Conservation (phyloP, 176 grass and related monocot genomes). For the Alopecurus myosuroides region DNA sequence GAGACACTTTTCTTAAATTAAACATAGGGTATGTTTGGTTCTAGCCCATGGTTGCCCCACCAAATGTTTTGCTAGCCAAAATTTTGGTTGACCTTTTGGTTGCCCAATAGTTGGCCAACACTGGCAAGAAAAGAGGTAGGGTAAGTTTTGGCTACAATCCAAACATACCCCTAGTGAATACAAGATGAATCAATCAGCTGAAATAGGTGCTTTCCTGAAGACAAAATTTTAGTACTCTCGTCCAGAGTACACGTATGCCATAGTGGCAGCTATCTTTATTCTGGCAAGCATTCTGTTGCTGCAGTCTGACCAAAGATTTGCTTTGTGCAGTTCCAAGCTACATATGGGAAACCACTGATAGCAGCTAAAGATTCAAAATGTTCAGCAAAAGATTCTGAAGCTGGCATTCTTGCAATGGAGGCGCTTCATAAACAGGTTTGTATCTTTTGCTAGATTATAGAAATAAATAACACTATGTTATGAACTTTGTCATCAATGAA, state of each 20-base stretch:
- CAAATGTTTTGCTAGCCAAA: background rate
- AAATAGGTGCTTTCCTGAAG: background rate
- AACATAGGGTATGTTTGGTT: background rate
- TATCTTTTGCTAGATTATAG: background rate
- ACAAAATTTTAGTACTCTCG: background rate
- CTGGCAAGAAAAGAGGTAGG: background rate
- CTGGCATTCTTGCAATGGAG: slow-evolving; percentile 98
- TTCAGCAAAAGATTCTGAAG: slow-evolving; percentile 99
- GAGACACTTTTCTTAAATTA: background rate
- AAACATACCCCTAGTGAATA: background rate
- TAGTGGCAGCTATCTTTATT: slow-evolving; percentile 15
- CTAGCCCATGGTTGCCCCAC: background rate
- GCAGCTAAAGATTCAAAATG: slow-evolving; percentile 98
- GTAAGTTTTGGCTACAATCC: background rate
- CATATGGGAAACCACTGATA: slow-evolving; percentile 94
- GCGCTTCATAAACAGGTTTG: slow-evolving; percentile 96
- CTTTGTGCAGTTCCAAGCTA: slow-evolving; percentile 72
- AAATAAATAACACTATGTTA: background rate
- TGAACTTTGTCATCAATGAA: background rate
- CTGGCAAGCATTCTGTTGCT: slow-evolving; percentile 1
- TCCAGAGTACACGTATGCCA: background rate
- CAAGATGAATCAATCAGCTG: background rate
- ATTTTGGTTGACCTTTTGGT: background rate
- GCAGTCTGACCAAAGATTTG: slow-evolving; percentile 17
- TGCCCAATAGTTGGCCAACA: background rate